Evolutionary conservation across 345 rosid species (phyloP), one percentile per base, ranked within the genome.

Genomic region (Brassica rapa): DNA sequence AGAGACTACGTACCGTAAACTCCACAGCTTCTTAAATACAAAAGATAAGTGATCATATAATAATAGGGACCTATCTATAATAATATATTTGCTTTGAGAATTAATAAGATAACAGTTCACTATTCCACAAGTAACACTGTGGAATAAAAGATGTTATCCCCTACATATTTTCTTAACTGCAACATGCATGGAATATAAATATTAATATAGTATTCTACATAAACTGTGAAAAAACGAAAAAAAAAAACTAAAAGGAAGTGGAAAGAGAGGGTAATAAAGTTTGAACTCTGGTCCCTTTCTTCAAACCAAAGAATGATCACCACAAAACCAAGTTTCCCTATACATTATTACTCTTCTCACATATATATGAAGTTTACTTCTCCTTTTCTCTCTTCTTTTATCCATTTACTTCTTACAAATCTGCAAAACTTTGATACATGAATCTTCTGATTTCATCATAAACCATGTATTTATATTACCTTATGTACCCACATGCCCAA

Each of bases 401-500:
- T 73, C 56, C 49, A 24, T 66, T 73, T 37, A 43, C 55, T 66
- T 12, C 55, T 14, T 32, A 29, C 57, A 49, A 67, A 15, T 49
- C 70, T 67, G 69, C 70, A 68, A 73, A 61, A 61, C 55, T 70
- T 51, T 25, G 59, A 16, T 9, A 33, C 32, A 53, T 8, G 15
- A 33, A 29, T 46, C 69, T 76, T 46, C 53, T 65, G 66, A 67
- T 61, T 86, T 43, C 92, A 84, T 83, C 94, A 86, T 83, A 85
- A 83, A 87, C 62, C 39, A 4, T 16, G 35, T 86, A 86, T 88
- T 82, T 89, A 88, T 83, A 81, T 66, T 82, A 68, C 82, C 87
- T 25, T 77, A 70, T 68, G 63, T 53, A 69, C 82, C 89, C 93
- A 90, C 94, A 87, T 89, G 91, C 84, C 69, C 77, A 82, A 85